Conservation (phyloP, 2,329 filamentous ascomycete species). For the Juglanconis sp. region DNA sequence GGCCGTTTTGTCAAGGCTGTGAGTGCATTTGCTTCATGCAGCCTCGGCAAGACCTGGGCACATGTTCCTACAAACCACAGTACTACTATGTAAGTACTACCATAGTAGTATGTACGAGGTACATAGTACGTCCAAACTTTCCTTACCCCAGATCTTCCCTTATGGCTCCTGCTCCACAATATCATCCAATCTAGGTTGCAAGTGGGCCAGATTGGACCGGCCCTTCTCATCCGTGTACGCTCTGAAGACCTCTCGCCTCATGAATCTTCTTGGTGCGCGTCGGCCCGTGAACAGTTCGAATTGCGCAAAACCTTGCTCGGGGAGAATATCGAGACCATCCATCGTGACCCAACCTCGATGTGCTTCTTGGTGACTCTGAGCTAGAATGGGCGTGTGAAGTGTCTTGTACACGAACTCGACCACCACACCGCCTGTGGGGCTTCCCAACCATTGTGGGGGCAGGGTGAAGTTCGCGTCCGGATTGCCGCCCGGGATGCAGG, state of each 20-base stretch:
- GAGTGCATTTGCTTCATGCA: neutral
- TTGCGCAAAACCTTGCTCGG: conserved; percentile 77
- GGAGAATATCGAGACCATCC: conserved; percentile 71
- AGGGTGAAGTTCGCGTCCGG: conserved; percentile 69
- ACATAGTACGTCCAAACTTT: neutral
- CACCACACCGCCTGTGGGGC: conserved; percentile 71
- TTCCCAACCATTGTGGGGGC: conserved; percentile 67
- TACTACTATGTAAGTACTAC: too few relatives aligned
- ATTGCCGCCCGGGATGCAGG: conserved; percentile 66
- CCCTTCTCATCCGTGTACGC: conserved; percentile 43
- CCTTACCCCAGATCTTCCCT: neutral
- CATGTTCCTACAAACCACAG: neutral
- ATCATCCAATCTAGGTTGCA: conserved; percentile 38
- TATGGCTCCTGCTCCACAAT: conserved; percentile 40
- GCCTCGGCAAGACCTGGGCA: neutral
- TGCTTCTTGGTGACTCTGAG: conserved; percentile 60
- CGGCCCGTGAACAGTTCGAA: conserved; percentile 78
- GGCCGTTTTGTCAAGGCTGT: too few relatives aligned
- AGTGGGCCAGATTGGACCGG: conserved; percentile 35
- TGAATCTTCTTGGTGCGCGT: conserved; percentile 64
- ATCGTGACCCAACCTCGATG: conserved; percentile 69
- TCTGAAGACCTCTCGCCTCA: conserved; percentile 62
- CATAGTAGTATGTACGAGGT: too few relatives aligned
- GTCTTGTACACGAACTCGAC: conserved; percentile 74
- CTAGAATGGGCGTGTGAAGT: conserved; percentile 66